phyloP scores from a whole-genome alignment of 345 rosid genomes.

The Dovyalis caffra region DNA sequence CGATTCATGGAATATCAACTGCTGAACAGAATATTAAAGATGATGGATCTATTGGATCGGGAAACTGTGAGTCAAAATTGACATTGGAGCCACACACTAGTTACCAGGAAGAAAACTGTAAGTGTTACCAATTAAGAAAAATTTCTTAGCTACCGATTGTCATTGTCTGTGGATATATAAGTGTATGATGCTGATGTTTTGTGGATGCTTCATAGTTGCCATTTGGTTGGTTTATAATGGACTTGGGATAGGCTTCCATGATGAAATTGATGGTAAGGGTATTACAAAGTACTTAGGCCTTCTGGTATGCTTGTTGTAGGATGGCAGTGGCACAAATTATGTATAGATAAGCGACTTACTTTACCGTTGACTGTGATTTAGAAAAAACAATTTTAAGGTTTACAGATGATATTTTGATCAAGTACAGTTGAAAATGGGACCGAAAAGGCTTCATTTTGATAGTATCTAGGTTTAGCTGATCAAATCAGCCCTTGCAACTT shows the following conservation, averaged over 20 bases:
- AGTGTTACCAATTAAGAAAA: constrained; percentile 18
- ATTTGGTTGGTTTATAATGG: not conserved
- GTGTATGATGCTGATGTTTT: not conserved
- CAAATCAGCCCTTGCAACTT: not conserved
- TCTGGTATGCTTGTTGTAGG: not conserved
- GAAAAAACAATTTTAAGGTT: not conserved
- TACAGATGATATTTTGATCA: not conserved
- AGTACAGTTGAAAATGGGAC: not conserved
- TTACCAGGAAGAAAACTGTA: constrained; percentile 66
- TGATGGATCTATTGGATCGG: constrained; percentile 45
- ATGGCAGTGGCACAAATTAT: not conserved
- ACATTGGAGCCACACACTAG: constrained; percentile 49
- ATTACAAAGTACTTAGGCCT: not conserved
- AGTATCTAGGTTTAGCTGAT: not conserved
- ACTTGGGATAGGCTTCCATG: not conserved
- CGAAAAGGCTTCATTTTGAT: not conserved
- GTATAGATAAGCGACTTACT: not conserved
- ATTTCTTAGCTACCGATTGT: not conserved
- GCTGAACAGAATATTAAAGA: constrained; percentile 58
- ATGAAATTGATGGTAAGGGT: not conserved
- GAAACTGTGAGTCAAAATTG: constrained; percentile 48
- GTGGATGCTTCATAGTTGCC: not conserved
- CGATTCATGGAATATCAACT: constrained; percentile 43
- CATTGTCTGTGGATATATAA: not conserved
- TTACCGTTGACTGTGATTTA: not conserved